A percentile compares a stretch with the other conserved stretches of the same genome.
These are phyloP conservation scores for Porphyrellus sp. DNA, from an alignment of 1,284 basidiomycete genomes.

Conservation along the genomic window DNA sequence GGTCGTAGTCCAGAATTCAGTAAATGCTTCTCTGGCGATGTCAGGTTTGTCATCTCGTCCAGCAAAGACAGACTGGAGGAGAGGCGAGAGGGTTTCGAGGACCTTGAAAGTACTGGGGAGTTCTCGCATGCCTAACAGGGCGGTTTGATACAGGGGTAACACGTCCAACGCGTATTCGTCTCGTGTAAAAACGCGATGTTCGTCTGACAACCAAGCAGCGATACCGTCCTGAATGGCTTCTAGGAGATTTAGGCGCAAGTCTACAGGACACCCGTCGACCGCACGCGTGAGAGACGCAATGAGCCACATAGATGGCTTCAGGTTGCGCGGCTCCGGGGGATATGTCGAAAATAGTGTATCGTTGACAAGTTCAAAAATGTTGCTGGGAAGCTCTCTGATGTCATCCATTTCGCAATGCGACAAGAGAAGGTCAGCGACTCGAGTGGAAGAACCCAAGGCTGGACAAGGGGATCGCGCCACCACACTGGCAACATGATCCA, in stretches of 20 bases:
- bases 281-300: conserved; percentile 50
- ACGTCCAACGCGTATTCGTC: conserved; percentile 61
- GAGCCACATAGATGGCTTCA: conserved; percentile 58
- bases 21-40: conserved; percentile 46
- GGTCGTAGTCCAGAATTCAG: conserved; percentile 53
- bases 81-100: conserved; percentile 44
- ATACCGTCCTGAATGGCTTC: conserved; percentile 53
- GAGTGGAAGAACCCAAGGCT: conserved; percentile 42
- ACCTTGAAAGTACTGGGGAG: conserved; percentile 39
- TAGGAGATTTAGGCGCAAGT: conserved; percentile 45
- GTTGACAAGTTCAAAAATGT: conserved; percentile 54
- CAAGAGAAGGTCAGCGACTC: conserved; percentile 59
- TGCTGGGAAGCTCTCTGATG: conserved; percentile 45
- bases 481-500: conserved; percentile 51
- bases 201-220: conserved; percentile 62
- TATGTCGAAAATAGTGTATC: conserved; percentile 59
- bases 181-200: conserved; percentile 44
- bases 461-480: conserved; percentile 47
- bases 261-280: conserved; percentile 52
- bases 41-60: conserved; percentile 45
- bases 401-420: conserved; percentile 50
- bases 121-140: conserved; percentile 47
- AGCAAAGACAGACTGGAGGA: conserved; percentile 54
- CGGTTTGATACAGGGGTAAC: conserved; percentile 56
- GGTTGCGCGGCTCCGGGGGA: conserved; percentile 56